These are phyloP conservation scores for Hyphodiscus sp. DNA, from an alignment of 2,329 filamentous ascomycete genomes.

Conservation along the genomic window DNA sequence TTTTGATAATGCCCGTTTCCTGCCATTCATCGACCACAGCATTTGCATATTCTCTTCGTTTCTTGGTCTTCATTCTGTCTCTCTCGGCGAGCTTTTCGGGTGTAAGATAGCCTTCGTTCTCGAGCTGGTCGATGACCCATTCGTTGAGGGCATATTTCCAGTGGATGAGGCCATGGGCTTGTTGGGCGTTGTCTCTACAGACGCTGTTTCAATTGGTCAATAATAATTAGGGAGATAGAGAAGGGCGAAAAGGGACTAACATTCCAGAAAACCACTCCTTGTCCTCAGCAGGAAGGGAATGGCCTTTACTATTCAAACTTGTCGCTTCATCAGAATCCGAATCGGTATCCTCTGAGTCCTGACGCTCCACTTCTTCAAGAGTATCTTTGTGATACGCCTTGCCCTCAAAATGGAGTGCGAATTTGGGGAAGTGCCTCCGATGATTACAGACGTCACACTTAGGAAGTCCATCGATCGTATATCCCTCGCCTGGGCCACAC, in stretches of 20 bases:
- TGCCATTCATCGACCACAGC: slow-evolving; percentile 60
- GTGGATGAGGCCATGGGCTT: slow-evolving; percentile 66
- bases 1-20: slow-evolving; percentile 48
- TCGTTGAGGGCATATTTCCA: slow-evolving; percentile 71
- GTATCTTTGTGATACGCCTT: slow-evolving; percentile 59
- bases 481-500: slow-evolving; percentile 32
- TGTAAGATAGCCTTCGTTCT: slow-evolving; percentile 49
- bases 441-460: slow-evolving; percentile 56
- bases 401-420: slow-evolving; percentile 55
- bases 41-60: slow-evolving; percentile 54
- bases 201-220: slow-evolving; percentile 26
- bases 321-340: slow-evolving; percentile 28
- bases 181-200: slow-evolving; percentile 59
- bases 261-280: slow-evolving; percentile 47
- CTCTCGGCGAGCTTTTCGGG: slow-evolving; percentile 53
- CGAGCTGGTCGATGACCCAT: slow-evolving; percentile 60
- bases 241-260: slow-evolving; percentile 25
- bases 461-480: slow-evolving; percentile 33
- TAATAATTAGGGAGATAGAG: slow-evolving; percentile 19
- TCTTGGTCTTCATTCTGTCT: slow-evolving; percentile 53
- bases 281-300: slow-evolving; percentile 36
- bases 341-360: slow-evolving; percentile 33
- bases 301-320: slow-evolving; percentile 40
- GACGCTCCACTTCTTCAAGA: slow-evolving; percentile 51
- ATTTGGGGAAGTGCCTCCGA: slow-evolving; percentile 60